These are phyloP conservation scores for Trichoderma citrinoviride DNA, from an alignment of 2,329 filamentous ascomycete species.

Conservation along the genomic window DNA sequence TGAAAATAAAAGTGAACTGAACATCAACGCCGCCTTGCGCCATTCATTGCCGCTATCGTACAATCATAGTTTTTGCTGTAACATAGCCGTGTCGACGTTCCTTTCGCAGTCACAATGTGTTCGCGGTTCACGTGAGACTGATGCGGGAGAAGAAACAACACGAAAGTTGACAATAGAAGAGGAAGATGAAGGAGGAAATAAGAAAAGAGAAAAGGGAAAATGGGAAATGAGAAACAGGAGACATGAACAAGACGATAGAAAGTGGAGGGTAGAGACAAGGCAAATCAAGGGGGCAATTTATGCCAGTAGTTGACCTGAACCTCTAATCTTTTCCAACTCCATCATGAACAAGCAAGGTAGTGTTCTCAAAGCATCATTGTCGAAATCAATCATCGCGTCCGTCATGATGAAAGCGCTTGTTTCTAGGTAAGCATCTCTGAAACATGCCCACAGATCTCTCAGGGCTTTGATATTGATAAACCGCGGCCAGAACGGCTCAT, in stretches of 20 bases:
- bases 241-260: background rate
- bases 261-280: background rate
- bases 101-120: background rate
- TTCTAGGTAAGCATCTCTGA: conserved; percentile 22
- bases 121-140: too few relatives aligned
- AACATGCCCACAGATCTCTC: conserved; percentile 20
- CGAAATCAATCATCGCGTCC: background rate
- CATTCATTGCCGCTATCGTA: background rate
- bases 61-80: background rate
- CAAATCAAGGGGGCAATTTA: background rate
- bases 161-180: background rate
- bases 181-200: background rate
- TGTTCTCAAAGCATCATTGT: conserved; percentile 6
- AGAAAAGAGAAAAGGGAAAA: background rate
- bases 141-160: background rate
- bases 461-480: conserved; percentile 21
- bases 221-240: background rate
- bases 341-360: conserved; percentile 20
- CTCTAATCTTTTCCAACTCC: conserved; percentile 22
- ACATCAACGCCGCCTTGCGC: background rate
- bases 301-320: conserved; percentile 11
- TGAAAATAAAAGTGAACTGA: background rate
- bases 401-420: conserved; percentile 20
- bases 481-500: conserved; percentile 22
- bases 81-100: background rate